Evolutionary conservation across 2,329 filamentous ascomycete species (phyloP), one percentile per base, ranked within the genome.

Genomic region (Sordariomycetes sp.): DNA sequence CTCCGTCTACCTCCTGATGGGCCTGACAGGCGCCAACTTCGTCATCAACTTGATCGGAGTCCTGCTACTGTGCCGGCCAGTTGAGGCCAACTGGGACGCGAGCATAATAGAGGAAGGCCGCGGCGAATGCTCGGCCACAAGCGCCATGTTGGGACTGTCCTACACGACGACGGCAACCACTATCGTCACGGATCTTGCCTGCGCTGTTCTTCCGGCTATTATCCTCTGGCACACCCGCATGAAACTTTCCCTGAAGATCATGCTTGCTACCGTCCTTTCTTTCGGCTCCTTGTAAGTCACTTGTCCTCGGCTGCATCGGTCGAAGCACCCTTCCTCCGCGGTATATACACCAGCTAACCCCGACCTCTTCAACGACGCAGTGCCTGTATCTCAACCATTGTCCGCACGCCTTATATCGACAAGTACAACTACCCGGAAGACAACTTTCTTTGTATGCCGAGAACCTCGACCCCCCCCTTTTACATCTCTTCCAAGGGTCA

Each of bases 161-260:
- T 60, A 71, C 55, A 68, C 65, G 6, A 66, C 68, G 1, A 71
- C 69, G 2, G 66, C 63, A 18, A 64, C 64, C 6, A 68, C 68
- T 7, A 69, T 71, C 32, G 59, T 66, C 2, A 71, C 69, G n/a
- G 69, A 71, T 54, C 14, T 68, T 54, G 67, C 66, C 10, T 65
- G 66, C 10, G 66, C 66, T 0, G 60, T 71, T 1, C 60, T 71
- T 7, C 69, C 69, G 0, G 69, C 65, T 2, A 54, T 70, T 3
- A 64, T 71, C 18, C 59, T 71, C 4, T 71, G 67, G 65, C 65
- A 63, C 2, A 68, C 67, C 7, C 67, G 70, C 57, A 69, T 70
- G 66, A 64, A 66, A 58, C 58, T 59, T 2, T 59, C 59, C 11
- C 61, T 55, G 12, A 64, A 64, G 60, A 57, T 63, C 1, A 56